These are phyloP conservation scores for Colletotrichum noveboracense DNA, from an alignment of 2,329 filamentous ascomycete species.

Conservation along the genomic window DNA sequence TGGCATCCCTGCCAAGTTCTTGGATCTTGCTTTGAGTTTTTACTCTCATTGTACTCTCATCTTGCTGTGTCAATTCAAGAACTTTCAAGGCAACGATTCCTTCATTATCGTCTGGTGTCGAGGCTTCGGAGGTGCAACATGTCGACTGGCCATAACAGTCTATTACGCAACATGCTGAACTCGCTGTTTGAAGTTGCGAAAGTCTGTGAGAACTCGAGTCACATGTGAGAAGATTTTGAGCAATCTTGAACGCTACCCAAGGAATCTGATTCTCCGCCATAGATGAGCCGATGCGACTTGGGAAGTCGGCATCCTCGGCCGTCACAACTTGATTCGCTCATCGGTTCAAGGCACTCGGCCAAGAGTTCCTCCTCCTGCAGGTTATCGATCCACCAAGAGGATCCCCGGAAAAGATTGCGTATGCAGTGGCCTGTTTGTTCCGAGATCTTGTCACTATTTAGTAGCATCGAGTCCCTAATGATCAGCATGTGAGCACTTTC, in stretches of 20 bases:
- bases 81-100: not conserved
- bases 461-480: not conserved
- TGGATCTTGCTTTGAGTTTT: not conserved
- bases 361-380: not conserved
- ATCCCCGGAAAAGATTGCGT: not conserved
- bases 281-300: not conserved
- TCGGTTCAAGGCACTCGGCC: not conserved
- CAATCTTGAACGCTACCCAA: not conserved
- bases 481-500: not conserved
- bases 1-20: not conserved
- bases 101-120: fast-evolving
- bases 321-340: not conserved
- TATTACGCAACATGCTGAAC: not conserved
- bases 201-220: not conserved
- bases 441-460: not conserved
- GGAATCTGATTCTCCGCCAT: not conserved
- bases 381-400: not conserved
- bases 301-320: slow-evolving; percentile 3
- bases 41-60: not conserved
- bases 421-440: not conserved
- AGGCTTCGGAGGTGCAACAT: not conserved
- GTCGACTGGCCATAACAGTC: fast-evolving
- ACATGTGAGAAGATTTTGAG: not conserved
- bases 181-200: not conserved
- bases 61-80: not conserved